A percentile compares a stretch with the other conserved stretches of the same genome.
phyloP scores from a whole-genome alignment of 306 rosid genomes.

The Quercus aquifolioides region DNA sequence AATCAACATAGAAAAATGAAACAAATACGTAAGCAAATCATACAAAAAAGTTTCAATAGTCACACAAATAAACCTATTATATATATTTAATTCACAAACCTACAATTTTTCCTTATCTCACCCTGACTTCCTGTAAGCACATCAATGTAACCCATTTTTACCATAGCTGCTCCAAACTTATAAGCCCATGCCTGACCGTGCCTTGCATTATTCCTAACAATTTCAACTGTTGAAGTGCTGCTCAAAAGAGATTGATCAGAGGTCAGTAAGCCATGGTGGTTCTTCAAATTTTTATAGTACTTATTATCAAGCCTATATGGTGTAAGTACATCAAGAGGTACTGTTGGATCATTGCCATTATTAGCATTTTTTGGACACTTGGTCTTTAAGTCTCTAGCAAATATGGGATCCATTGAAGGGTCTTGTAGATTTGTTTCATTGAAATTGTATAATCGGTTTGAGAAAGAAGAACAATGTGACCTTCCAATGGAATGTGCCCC shows the following conservation, averaged over 20 bases:
- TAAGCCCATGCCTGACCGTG: neutral
- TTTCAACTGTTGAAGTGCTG: neutral
- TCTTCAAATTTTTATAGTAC: neutral
- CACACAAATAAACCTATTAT: neutral
- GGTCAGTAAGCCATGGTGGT: neutral
- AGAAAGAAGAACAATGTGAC: slow-evolving; percentile 4
- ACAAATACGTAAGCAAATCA: too few species aligned
- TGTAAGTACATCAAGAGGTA: slow-evolving; percentile 4
- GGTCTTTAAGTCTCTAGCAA: neutral
- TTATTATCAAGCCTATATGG: neutral
- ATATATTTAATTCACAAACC: neutral
- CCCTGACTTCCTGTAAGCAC: neutral
- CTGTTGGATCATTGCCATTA: neutral
- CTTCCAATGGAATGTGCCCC: slow-evolving; percentile 4
- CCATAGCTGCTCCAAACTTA: slow-evolving; percentile 3
- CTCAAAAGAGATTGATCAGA: slow-evolving; percentile 2
- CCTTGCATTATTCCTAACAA: neutral
- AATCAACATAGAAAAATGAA: too few species aligned
- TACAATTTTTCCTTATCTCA: neutral
- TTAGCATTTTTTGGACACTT: neutral
- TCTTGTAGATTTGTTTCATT: neutral
- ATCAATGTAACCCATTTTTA: slow-evolving; percentile 3
- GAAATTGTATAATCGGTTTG: neutral
- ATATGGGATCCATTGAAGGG: slow-evolving; percentile 1
- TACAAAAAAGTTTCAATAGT: neutral